Evolutionary conservation across 345 rosid genomes (phyloP).

Genomic region (Eucalyptus sp.): DNA sequence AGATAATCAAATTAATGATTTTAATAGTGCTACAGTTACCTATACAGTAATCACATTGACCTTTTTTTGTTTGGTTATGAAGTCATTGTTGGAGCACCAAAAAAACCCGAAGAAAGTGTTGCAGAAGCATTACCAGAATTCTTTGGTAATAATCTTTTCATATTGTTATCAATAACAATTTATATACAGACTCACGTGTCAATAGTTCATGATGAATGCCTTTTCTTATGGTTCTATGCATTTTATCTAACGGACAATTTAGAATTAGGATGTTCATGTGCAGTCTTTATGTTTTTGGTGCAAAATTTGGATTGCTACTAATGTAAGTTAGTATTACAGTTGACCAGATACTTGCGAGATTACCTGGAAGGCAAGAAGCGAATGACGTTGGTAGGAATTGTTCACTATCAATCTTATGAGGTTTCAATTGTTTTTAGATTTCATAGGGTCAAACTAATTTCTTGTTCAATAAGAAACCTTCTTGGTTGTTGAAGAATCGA

Average conservation of each 20-base stretch:
- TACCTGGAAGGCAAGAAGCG: conserved; percentile 86
- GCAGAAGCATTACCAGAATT: conserved; percentile 80
- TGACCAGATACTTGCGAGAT: conserved; percentile 78
- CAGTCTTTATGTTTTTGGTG: background rate
- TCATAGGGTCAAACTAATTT: background rate
- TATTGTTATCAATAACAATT: background rate
- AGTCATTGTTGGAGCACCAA: conserved; percentile 89
- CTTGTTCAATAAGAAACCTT: background rate
- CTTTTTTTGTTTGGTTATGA: background rate
- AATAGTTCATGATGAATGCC: background rate
- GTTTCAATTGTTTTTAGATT: background rate
- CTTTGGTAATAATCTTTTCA: conserved; percentile 48
- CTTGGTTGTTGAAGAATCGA: background rate
- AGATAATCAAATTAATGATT: background rate
- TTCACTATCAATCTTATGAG: background rate
- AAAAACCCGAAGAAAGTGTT: conserved; percentile 77
- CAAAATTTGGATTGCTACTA: background rate
- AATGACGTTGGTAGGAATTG: conserved; percentile 71
- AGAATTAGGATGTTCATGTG: background rate
- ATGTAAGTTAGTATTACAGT: conserved; percentile 13
- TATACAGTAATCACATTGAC: background rate
- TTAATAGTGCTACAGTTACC: background rate
- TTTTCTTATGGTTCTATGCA: background rate
- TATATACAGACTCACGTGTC: background rate
- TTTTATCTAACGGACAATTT: background rate